Conservation (phyloP, 495 filamentous ascomycete species). For the Podospora fimiseda region DNA sequence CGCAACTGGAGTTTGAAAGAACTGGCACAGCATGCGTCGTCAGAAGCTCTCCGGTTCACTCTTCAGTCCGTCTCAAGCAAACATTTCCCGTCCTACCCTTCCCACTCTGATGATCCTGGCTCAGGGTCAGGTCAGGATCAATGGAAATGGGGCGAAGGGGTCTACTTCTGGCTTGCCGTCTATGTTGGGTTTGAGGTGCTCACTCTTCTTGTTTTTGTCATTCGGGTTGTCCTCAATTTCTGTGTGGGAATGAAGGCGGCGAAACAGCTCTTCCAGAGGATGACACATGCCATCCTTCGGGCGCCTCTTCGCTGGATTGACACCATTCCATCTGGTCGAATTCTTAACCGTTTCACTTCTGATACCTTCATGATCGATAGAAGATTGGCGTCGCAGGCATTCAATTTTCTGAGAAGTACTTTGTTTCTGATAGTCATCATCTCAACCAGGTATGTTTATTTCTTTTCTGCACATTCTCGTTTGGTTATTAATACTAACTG, state of each 20-base stretch:
- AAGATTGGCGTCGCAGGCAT: constrained; percentile 18
- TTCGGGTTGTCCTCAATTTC: constrained; percentile 23
- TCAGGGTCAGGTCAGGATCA: not conserved
- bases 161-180: constrained; percentile 18
- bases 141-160: constrained; percentile 6
- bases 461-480: not conserved
- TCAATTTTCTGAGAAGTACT: constrained; percentile 10
- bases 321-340: constrained; percentile 42
- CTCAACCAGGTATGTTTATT: constrained; percentile 15
- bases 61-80: not conserved
- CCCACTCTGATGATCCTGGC: not conserved
- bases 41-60: constrained; percentile 9
- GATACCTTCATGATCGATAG: constrained; percentile 40
- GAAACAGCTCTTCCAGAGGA: constrained; percentile 31
- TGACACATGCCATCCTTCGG: constrained; percentile 37
- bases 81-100: not conserved
- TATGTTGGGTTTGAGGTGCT: constrained; percentile 25
- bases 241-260: constrained; percentile 32
- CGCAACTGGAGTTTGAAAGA: constrained; percentile 29
- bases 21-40: constrained; percentile 22
- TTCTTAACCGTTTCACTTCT: constrained; percentile 46
- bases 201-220: constrained; percentile 23
- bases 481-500: not conserved
- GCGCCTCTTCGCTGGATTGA: constrained; percentile 47
- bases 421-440: constrained; percentile 21